Percentiles rank a stretch among this genome's conserved stretches.
phyloP scores from a whole-genome alignment of 2,329 filamentous ascomycete genomes.

The Cladophialophora immunda region DNA sequence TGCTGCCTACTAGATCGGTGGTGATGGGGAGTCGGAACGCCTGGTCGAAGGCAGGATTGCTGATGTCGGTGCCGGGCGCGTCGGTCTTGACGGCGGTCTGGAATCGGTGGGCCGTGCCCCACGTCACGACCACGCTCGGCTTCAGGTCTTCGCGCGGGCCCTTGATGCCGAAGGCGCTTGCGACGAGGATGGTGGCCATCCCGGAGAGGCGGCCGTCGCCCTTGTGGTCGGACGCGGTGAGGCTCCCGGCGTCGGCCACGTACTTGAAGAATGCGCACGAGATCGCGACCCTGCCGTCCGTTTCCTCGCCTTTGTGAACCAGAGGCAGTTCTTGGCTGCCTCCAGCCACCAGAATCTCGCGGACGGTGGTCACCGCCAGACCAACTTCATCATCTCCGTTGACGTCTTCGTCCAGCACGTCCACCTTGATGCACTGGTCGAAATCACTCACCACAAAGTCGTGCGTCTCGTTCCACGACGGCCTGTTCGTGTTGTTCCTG shows the following conservation, averaged over 20 bases:
- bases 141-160: slow-evolving; percentile 33
- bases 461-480: slow-evolving; percentile 37
- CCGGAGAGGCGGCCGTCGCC: slow-evolving; percentile 36
- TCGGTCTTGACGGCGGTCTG: slow-evolving; percentile 37
- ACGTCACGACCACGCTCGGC: slow-evolving; percentile 36
- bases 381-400: slow-evolving; percentile 32
- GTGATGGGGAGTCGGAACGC: slow-evolving; percentile 36
- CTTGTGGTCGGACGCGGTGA: slow-evolving; percentile 37
- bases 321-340: slow-evolving; percentile 29
- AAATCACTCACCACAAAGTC: slow-evolving; percentile 37
- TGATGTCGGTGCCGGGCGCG: slow-evolving; percentile 37
- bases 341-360: slow-evolving; percentile 31
- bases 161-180: slow-evolving; percentile 33
- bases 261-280: slow-evolving; percentile 35
- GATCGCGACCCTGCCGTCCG: slow-evolving; percentile 30
- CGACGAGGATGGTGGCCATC: slow-evolving; percentile 34
- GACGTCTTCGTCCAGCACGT: slow-evolving; percentile 30
- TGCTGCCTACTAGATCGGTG: slow-evolving; percentile 34
- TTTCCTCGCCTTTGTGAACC: slow-evolving; percentile 31
- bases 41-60: slow-evolving; percentile 37
- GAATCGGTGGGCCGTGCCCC: slow-evolving; percentile 35
- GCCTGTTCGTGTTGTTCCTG: slow-evolving; percentile 36
- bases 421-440: slow-evolving; percentile 36
- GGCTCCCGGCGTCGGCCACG: slow-evolving; percentile 36
- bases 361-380: slow-evolving; percentile 31